A percentile compares a stretch with the other conserved stretches of the same genome.
Conservation (phyloP, 2,329 filamentous ascomycete species). For the Cladophialophora chaetospira region DNA sequence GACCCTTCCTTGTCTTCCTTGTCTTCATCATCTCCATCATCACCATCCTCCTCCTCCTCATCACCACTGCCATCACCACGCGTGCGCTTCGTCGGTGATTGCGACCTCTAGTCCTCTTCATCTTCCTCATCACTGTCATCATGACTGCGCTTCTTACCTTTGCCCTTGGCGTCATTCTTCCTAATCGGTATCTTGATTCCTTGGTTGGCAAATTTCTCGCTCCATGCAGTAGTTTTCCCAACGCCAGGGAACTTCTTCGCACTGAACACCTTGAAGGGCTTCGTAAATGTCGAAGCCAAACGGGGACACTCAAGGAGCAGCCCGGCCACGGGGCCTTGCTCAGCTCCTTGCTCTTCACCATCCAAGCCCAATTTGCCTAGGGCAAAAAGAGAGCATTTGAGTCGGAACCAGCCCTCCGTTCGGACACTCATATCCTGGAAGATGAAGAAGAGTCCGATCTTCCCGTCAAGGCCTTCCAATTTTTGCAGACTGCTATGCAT, state of each 20-base stretch:
- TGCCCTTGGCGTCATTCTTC: slow-evolving; percentile 65
- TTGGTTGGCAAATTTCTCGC: slow-evolving; percentile 89
- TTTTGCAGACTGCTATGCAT: slow-evolving; percentile 85
- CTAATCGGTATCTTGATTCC: slow-evolving; percentile 96
- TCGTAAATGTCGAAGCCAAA: slow-evolving; percentile 81
- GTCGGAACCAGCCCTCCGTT: slow-evolving; percentile 86
- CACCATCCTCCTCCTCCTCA: slow-evolving; percentile 21
- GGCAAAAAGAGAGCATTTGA: slow-evolving; percentile 80
- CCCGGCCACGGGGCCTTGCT: slow-evolving; percentile 1
- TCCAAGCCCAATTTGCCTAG: slow-evolving; percentile 58
- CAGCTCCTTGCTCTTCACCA: slow-evolving; percentile 4
- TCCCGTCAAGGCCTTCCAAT: slow-evolving; percentile 74
- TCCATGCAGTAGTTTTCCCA: slow-evolving; percentile 86
- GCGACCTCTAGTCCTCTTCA: background rate
- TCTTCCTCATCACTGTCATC: slow-evolving; percentile 39
- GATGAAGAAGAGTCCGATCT: slow-evolving; percentile 94
- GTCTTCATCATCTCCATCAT: slow-evolving; percentile 15
- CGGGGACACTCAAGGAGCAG: slow-evolving; percentile 56
- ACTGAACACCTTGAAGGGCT: slow-evolving; percentile 89
- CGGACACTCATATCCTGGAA: slow-evolving; percentile 92
- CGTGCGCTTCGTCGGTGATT: background rate
- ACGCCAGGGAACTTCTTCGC: slow-evolving; percentile 99
- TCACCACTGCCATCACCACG: slow-evolving; percentile 21
- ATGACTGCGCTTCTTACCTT: slow-evolving; percentile 44
- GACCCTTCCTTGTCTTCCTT: background rate